Base-by-base conservation (phyloP, 805 yeast species). In the Metschnikowia borealis region DNA sequence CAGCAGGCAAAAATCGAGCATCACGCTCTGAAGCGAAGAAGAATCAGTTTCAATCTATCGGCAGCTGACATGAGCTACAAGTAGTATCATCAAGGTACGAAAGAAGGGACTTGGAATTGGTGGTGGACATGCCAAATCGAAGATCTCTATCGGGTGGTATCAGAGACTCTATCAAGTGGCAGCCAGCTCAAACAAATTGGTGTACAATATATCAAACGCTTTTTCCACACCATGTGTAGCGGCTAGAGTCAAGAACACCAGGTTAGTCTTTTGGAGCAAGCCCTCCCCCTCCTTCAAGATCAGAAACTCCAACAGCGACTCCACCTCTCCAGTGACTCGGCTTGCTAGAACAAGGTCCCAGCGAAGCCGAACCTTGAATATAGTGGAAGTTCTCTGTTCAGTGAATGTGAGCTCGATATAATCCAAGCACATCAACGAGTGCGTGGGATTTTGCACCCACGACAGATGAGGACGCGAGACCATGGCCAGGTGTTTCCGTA, bases 41-140 rank as follows among this genome's bases (percentile, higher is more conserved):
- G 23, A 36, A 23, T 63, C 29, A 33, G 55, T 34, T 67, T 70
- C 51, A 69, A 71, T 54, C 57, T 71, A 35, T 66, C 61, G 6
- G 58, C 61, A 21, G 67, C 58, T 10, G 49, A 51, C 20, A 54
- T 67, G 37, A 42, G 29, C 39, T 50, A 41, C 31, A 38, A 46
- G 17, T 50, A 17, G 33, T 21, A 10, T 6, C 39, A 13, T 37
- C 6, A 11, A 14, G 31, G 26, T 23, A n/a, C 18, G 14, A 23
- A 21, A 21, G 10, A 20, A 21, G 13, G 7, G n/a, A 38, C n/a
- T n/a, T 21, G 21, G 18, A n/a, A 20, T n/a, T 23, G 29, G 29
- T 8, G 29, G 29, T 23, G 29, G 26, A 23, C 7, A n/a, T n/a
- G n/a, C n/a, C n/a, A n/a, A n/a, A n/a, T 18, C 20, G 3, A 18